Evolutionary conservation across 768 basidiomycete species (phyloP), one percentile per base, ranked within the genome.

Genomic region (Thelephora ganbajun): DNA sequence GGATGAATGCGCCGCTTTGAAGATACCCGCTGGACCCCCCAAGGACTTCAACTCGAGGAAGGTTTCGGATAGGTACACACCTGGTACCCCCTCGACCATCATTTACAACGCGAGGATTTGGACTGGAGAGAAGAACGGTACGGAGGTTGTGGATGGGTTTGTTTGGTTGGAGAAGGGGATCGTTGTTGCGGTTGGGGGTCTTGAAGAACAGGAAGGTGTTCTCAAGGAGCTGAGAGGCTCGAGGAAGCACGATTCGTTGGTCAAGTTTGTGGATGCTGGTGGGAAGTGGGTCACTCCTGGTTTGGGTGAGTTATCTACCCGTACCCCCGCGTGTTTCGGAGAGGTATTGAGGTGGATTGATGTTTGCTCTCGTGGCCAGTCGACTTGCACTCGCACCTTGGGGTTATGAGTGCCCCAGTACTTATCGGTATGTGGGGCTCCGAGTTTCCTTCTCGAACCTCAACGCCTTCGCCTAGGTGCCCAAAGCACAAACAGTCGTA

Each of bases 31-130:
- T 7, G 61, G 59, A 5, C 61, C 63, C 9, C 56, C 65, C n/a
- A 48, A 47, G 3, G 53, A 58, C 35, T 67, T 67, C 47, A 41
- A 48, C 19, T 51, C 48, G 11, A 57, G 69, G 7, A 51, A 49
- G 5, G 51, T 37, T 36, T 84, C 82, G 2, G 84, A 87, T 56
- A 64, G 84, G 35, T 82, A 72, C 51, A 81, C 78, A 53, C 63
- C 63, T 3, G 84, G 80, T 1, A 85, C 83, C 0, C 70, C 69
- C 34, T 64, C 81, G 1, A 79, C 79, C 16, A 68, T 80, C 53
- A 78, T 94, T 53, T 70, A 71, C 56, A 86, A 91, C 59, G 83
- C 77, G 2, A 75, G 76, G 35, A 69, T 85, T 44, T 70, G 82
- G 66, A 74, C 78, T 2, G 81, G 81, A 19, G 72, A 67, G 33